A percentile compares a stretch with the other conserved stretches of the same genome.
These are phyloP conservation scores for Jasminum sambac DNA, from an alignment of 257 asterid species.

Conservation along the genomic window DNA sequence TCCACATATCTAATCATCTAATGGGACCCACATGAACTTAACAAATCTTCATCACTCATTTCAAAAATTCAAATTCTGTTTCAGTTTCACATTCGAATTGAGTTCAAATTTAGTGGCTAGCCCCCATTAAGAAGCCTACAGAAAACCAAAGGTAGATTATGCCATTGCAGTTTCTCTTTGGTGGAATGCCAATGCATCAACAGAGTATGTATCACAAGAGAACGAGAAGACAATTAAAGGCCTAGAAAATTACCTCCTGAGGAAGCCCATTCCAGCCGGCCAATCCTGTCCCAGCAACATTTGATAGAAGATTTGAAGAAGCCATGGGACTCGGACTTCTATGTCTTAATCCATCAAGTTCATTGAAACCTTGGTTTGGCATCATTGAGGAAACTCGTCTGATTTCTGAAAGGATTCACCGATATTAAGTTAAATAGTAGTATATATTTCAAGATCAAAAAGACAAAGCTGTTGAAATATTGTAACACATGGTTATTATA, in stretches of 20 bases:
- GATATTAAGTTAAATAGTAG: background rate
- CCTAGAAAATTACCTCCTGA: slow-evolving; percentile 51
- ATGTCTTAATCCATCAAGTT: slow-evolving; percentile 79
- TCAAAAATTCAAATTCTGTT: no score
- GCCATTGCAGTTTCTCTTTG: slow-evolving; percentile 5
- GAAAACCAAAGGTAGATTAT: background rate
- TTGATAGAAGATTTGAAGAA: slow-evolving; percentile 69
- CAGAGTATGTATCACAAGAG: background rate
- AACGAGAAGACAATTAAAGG: background rate
- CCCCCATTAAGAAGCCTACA: slow-evolving; percentile 5
- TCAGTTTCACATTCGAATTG: no score
- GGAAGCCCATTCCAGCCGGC: slow-evolving; percentile 81
- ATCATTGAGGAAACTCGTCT: slow-evolving; percentile 73
- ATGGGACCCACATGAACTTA: no score
- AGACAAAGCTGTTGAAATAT: background rate
- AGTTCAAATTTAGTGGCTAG: no score
- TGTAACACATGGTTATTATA: background rate
- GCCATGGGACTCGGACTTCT: slow-evolving; percentile 99
- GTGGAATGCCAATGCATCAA: background rate
- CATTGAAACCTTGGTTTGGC: slow-evolving; percentile 79
- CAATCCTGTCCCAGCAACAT: slow-evolving; percentile 62
- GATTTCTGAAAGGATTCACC: slow-evolving; percentile 46
- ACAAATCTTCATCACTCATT: no score
- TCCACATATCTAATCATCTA: no score
- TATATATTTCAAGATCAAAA: background rate